phyloP scores from a whole-genome alignment of 2,329 filamentous ascomycete species.

The Ophiostoma pallidulum region DNA sequence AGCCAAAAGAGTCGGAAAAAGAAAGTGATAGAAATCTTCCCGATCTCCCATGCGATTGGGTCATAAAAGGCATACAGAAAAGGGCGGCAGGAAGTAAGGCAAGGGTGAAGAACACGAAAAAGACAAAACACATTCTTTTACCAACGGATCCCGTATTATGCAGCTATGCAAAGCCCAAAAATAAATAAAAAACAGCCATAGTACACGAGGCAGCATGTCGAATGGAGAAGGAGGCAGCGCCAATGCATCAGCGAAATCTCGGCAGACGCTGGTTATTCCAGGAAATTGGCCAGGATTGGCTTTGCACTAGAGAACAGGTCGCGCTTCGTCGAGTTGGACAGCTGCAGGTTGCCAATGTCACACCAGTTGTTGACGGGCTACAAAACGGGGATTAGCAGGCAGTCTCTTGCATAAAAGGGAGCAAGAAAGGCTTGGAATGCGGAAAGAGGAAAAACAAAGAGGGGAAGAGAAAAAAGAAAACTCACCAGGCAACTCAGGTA shows the following conservation, averaged over 20 bases:
- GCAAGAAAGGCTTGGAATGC: not conserved
- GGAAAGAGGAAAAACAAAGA: constrained; percentile 21
- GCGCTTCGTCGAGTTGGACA: constrained; percentile 18
- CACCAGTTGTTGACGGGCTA: constrained; percentile 62
- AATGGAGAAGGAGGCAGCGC: not conserved
- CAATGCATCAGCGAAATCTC: constrained; percentile 10
- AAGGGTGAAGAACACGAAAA: no score
- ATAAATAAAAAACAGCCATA: not conserved
- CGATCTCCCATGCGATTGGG: no score
- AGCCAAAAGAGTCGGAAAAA: not conserved
- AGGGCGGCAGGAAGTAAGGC: no score
- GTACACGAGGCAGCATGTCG: not conserved
- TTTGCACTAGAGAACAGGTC: constrained; percentile 11
- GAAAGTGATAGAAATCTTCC: no score
- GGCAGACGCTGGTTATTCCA: constrained; percentile 1
- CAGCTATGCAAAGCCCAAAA: not conserved
- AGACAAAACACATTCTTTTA: no score
- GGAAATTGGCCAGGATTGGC: constrained; percentile 5
- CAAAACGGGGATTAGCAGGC: no score
- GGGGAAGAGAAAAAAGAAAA: constrained; percentile 24
- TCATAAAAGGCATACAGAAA: no score
- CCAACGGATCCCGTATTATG: no score
- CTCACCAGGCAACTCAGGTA: constrained; percentile 87
- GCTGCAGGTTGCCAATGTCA: constrained; percentile 34
- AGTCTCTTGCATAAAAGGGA: no score